Conservation (phyloP, 2,329 filamentous ascomycete genomes). For the Xylaria sp. region DNA sequence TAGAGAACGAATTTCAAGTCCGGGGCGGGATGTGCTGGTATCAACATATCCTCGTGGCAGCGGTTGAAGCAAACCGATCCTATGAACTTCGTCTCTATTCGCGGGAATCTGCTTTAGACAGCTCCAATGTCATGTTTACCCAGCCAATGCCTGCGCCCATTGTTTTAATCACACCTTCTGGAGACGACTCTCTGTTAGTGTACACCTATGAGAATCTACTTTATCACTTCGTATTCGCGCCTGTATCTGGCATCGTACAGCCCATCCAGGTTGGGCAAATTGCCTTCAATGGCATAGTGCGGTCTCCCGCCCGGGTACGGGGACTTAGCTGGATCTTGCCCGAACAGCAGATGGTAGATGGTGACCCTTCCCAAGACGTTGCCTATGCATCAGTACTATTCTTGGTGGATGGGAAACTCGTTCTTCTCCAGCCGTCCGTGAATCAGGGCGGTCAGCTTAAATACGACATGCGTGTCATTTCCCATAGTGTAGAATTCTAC, state of each 20-base stretch:
- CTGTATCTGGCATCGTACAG: conserved; percentile 70
- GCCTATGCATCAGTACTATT: conserved; percentile 92
- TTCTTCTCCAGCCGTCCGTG: conserved; percentile 84
- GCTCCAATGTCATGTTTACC: conserved; percentile 72
- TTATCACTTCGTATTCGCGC: conserved; percentile 90
- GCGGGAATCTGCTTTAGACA: conserved; percentile 79
- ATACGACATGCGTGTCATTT: conserved; percentile 97
- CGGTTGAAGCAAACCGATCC: conserved; percentile 82
- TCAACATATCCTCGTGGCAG: conserved; percentile 90
- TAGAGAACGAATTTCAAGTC: conserved; percentile 90
- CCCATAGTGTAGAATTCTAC: conserved; percentile 96
- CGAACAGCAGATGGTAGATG: conserved; percentile 84
- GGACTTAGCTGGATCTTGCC: conserved; percentile 96
- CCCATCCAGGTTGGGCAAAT: conserved; percentile 97
- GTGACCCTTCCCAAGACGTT: conserved; percentile 95
- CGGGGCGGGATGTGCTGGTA: conserved; percentile 99
- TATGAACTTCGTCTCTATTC: conserved; percentile 94
- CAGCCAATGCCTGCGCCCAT: conserved; percentile 83
- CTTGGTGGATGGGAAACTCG: conserved; percentile 95
- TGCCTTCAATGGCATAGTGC: conserved; percentile 93
- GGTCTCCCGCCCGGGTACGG: conserved; percentile 89
- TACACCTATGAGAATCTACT: conserved; percentile 97
- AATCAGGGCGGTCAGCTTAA: conserved; percentile 85
- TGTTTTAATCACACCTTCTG: conserved; percentile 87
- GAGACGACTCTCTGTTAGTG: conserved; percentile 91